phyloP scores from a whole-genome alignment of 2,329 filamentous ascomycete genomes.

The Cladosporium halotolerans region DNA sequence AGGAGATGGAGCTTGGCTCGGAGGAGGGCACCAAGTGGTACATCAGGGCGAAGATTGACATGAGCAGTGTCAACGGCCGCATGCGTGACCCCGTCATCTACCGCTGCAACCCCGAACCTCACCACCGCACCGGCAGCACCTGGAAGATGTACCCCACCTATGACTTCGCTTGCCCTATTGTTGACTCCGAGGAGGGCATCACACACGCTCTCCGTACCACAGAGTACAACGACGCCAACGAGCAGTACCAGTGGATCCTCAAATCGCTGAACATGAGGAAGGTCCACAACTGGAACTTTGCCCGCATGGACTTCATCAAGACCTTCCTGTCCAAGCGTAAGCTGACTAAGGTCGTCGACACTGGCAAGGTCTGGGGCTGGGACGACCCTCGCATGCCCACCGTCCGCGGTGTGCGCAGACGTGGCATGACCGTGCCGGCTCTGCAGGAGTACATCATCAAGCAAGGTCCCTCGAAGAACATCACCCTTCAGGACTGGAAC shows the following conservation, averaged over 20 bases:
- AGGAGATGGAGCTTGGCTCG: conserved; percentile 85
- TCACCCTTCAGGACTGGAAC: conserved; percentile 78
- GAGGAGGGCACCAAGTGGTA: conserved; percentile 77
- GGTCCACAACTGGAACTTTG: conserved; percentile 81
- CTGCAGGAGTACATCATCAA: conserved; percentile 78
- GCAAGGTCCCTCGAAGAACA: conserved; percentile 77
- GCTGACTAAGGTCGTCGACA: conserved; percentile 74
- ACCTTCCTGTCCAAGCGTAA: conserved; percentile 83
- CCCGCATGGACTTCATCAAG: conserved; percentile 75
- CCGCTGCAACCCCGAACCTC: conserved; percentile 70
- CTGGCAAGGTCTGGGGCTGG: conserved; percentile 73
- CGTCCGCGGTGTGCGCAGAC: conserved; percentile 68
- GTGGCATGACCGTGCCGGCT: conserved; percentile 72
- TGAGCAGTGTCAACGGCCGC: conserved; percentile 89
- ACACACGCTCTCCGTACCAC: conserved; percentile 78
- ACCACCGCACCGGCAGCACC: conserved; percentile 70
- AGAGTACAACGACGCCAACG: conserved; percentile 81
- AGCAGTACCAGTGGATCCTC: conserved; percentile 81
- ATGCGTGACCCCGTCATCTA: conserved; percentile 97
- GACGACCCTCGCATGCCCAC: conserved; percentile 84
- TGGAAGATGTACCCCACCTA: conserved; percentile 89
- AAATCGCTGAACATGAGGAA: conserved; percentile 65
- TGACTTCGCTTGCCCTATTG: conserved; percentile 77
- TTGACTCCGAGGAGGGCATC: conserved; percentile 74
- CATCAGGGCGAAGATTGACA: conserved; percentile 89